Percentiles rank a stretch among this genome's conserved stretches.
phyloP scores from a whole-genome alignment of 2,329 filamentous ascomycete species.

The Colletotrichum falcatum region DNA sequence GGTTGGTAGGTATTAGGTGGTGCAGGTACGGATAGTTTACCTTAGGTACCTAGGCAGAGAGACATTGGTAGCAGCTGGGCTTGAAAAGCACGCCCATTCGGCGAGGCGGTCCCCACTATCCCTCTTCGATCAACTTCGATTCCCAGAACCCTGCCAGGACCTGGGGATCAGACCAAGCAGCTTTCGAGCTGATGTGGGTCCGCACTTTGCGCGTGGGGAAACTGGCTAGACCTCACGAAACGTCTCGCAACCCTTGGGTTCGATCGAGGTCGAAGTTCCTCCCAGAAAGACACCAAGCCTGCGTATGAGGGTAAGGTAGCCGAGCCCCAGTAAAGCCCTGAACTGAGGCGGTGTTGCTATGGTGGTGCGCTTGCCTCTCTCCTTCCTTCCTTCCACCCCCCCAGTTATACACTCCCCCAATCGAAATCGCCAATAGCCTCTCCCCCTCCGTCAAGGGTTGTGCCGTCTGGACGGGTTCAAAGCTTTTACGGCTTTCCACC shows the following conservation, averaged over 20 bases:
- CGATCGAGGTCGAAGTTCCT: constrained; percentile 33
- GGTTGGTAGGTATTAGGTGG: no score
- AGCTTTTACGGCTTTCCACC: neutral
- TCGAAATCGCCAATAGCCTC: neutral
- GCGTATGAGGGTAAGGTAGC: no score
- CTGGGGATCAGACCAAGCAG: constrained; percentile 53
- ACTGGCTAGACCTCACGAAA: constrained; percentile 39
- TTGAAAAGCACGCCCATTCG: neutral
- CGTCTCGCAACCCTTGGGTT: constrained; percentile 35
- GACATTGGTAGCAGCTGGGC: neutral
- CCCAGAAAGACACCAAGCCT: neutral
- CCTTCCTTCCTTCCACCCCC: neutral
- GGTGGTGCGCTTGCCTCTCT: neutral
- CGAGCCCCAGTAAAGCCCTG: no score
- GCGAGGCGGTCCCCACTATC: constrained; percentile 14
- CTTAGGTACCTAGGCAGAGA: neutral
- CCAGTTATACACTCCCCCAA: neutral
- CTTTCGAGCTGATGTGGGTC: constrained; percentile 46
- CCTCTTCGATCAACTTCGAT: constrained; percentile 40
- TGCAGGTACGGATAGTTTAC: no score
- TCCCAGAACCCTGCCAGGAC: constrained; percentile 42
- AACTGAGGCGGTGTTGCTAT: neutral
- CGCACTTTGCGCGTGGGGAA: constrained; percentile 39
- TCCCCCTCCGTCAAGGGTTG: neutral
- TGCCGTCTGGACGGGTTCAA: neutral